Base-by-base conservation (phyloP, 257 asterid species). In the Coffea canephora region DNA sequence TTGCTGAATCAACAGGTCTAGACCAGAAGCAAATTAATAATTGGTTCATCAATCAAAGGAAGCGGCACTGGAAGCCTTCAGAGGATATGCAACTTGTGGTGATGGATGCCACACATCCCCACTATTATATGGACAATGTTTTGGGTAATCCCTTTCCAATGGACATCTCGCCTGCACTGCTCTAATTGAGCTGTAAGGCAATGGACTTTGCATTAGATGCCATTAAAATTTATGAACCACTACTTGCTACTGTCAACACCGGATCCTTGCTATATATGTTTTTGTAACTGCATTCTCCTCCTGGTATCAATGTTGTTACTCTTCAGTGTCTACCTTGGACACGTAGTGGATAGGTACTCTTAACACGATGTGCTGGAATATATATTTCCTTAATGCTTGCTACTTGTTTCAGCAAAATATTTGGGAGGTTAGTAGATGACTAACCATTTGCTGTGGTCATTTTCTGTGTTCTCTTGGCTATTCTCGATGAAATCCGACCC, bases 21-120 rank as follows among this genome's bases (percentile, higher is more conserved):
- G 99, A 95, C 82, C 99, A 91, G 85, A 95, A 93, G 88, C 99
- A 95, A 66, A 95, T 95, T 77, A 95, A 93, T 88, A 95, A 95
- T 78, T 95, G 98, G 98, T 95, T 95, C 78, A 95, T 95, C 67
- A 95, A 95, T 85, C 98, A 95, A 79, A 86, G 99, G 79, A 95
- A 95, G 71, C 79, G 99, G 77, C 99, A 95, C 74, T 95, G 99
- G 99, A 95, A 95, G 78, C 99, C 99, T 0, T 91, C 99, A 0
- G 99, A 95, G 80, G 99, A 95, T 21, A 89, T 93, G 97, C 99
- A 93, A 83, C 91, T 95, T 64, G 97, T 95, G 67, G 97, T 92
- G 79, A 93, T 95, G 99, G 99, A 95, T 77, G 95, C 97, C 8
- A 72, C 90, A 4, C 91, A 90, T 57, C 91, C 88, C 34, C 94